These are phyloP conservation scores for Saccharum spontaneum DNA, from an alignment of 176 grass and related monocot genomes.

Conservation along the genomic window DNA sequence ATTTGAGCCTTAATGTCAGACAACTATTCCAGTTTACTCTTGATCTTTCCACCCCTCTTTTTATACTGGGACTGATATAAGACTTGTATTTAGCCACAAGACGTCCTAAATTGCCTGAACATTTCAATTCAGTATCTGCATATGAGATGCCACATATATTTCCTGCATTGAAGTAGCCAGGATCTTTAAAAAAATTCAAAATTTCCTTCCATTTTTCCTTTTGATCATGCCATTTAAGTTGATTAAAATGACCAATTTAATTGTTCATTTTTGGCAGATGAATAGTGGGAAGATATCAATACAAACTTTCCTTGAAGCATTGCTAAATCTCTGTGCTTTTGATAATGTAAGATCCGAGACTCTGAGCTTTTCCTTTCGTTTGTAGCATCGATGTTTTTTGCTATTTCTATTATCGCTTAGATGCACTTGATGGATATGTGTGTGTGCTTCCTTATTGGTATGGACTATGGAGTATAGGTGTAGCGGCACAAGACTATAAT, in stretches of 20 bases:
- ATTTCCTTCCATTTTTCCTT: not conserved
- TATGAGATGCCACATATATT: not conserved
- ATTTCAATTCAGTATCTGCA: slow-evolving; percentile 15
- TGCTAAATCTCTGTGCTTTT: slow-evolving; percentile 68
- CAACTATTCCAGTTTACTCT: not conserved
- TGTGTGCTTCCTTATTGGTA: slow-evolving; percentile 12
- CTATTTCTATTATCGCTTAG: not conserved
- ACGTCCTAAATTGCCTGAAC: not conserved
- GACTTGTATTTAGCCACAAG: slow-evolving; percentile 1
- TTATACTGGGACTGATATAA: not conserved
- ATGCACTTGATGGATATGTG: not conserved
- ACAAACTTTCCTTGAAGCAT: slow-evolving; percentile 61
- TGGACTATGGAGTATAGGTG: not conserved
- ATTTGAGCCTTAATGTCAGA: not conserved
- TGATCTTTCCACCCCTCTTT: not conserved
- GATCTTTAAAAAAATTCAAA: not conserved
- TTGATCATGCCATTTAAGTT: slow-evolving; percentile 28
- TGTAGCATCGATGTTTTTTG: not conserved
- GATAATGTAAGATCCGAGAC: slow-evolving; percentile 61
- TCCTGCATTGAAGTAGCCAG: not conserved
- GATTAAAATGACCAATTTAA: slow-evolving; percentile 4
- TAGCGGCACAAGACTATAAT: not conserved
- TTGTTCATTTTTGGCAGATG: slow-evolving; percentile 55
- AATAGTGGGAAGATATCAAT: slow-evolving; percentile 50
- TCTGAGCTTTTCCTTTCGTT: not conserved